Evolutionary conservation across 2,329 filamentous ascomycete species (phyloP), one percentile per base, ranked within the genome.

Genomic region (Colletotrichum sp.): DNA sequence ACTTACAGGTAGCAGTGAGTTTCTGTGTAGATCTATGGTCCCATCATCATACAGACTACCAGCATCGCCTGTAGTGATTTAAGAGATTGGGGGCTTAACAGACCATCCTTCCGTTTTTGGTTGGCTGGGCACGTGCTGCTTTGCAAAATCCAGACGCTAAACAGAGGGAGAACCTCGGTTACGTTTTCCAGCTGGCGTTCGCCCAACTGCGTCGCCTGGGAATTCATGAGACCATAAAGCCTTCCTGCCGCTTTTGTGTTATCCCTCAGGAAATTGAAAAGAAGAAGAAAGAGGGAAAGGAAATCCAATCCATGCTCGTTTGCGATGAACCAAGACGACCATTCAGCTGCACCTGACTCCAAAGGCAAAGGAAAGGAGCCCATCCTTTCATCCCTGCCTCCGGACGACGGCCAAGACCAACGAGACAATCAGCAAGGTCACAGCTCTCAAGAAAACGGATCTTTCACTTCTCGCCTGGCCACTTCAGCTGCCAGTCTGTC

Each of bases 401-500:
- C n/a, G 28, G 36, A 26, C 21, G 44, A 75, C 24, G 28, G 65
- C 16, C 44, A 44, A 32, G 21, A 18, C 24, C 69, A 21, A 60
- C 30, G 9, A 52, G n/a, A 21, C 16, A 24, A 57, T 9, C 71
- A 71, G 36, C 18, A 24, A 36, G 59, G 57, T 44, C n/a, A 30
- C 7, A 15, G 34, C 66, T 32, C 57, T n/a, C 62, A 18, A 18
- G 24, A 13, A 16, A 52, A 52, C 28, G 13, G 16, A 24, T 73
- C 74, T 13, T 52, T 76, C 21, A 24, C 59, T 21, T 52, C 32
- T 16, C 74, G 74, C 16, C 60, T 76, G 16, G 34, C 36, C 16
- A 63, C 65, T 16, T 76, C 74, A 36, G 65, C 70, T 21, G 24
- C 59, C 32, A 68, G 21, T 28, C 74, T 76, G 28, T 76, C 74